phyloP scores from a whole-genome alignment of 352 stramenopile genomes.

The Aphanomyces euteiches region DNA sequence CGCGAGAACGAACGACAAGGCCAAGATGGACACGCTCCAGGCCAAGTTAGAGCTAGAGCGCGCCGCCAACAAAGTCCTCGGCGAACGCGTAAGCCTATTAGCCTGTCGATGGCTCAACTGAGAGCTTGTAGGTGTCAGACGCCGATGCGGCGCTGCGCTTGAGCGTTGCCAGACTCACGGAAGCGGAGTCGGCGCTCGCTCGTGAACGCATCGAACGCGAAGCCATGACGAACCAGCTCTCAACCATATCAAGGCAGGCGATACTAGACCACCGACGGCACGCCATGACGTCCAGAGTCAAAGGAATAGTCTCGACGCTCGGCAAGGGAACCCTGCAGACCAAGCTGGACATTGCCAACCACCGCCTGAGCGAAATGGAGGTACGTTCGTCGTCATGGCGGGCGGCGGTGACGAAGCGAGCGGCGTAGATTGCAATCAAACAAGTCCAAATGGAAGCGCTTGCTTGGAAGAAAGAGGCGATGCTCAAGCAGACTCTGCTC shows the following conservation, averaged over 20 bases:
- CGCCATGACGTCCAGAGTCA: conserved; percentile 52
- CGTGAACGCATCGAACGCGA: conserved; percentile 42
- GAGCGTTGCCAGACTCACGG: conserved; percentile 47
- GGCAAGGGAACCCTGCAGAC: conserved; percentile 58
- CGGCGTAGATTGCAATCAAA: conserved; percentile 4
- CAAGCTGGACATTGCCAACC: conserved; percentile 49
- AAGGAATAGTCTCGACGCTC: conserved; percentile 51
- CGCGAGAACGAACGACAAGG: conserved; percentile 36
- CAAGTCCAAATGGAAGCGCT: conserved; percentile 18
- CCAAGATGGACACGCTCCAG: conserved; percentile 41
- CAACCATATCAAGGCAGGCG: conserved; percentile 44
- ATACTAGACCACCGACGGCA: conserved; percentile 51
- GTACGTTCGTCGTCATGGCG: not conserved
- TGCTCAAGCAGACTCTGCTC: conserved; percentile 9
- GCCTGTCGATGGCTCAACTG: not conserved
- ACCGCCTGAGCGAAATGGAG: not conserved
- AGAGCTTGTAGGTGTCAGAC: conserved; percentile 38
- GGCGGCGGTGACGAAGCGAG: not conserved
- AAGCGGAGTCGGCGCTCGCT: conserved; percentile 49
- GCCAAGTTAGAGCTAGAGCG: conserved; percentile 56
- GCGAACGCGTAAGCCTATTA: conserved; percentile 25
- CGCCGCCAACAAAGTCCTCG: conserved; percentile 44
- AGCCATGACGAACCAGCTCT: conserved; percentile 47
- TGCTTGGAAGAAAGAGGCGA: conserved; percentile 12
- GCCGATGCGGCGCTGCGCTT: conserved; percentile 43